Conservation (phyloP, 768 basidiomycete species). For the Leccinum arenicola region DNA sequence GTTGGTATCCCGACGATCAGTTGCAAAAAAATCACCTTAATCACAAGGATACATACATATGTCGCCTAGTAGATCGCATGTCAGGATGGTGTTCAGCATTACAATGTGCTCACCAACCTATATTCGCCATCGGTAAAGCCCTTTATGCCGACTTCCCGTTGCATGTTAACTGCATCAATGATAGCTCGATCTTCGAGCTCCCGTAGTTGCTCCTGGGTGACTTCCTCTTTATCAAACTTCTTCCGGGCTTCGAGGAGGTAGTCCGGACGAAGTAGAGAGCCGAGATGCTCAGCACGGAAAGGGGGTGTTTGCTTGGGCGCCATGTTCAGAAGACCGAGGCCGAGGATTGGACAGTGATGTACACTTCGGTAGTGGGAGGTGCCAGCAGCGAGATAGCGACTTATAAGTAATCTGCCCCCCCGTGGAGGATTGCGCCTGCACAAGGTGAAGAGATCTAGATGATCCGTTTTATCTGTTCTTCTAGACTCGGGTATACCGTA, state of each 20-base stretch:
- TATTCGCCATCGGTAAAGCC: constrained; percentile 43
- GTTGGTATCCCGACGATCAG: neutral
- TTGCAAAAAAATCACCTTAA: neutral
- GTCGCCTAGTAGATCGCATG: constrained; percentile 18
- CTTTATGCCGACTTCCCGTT: constrained; percentile 41
- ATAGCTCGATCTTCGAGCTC: constrained; percentile 41
- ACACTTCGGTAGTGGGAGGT: neutral
- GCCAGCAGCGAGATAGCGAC: neutral
- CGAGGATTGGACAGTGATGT: neutral
- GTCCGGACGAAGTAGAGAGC: constrained; percentile 42
- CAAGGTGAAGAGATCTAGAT: neutral
- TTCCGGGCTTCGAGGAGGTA: constrained; percentile 37
- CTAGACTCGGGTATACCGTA: neutral
- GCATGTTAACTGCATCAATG: constrained; percentile 34
- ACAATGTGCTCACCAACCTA: constrained; percentile 25
- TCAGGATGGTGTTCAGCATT: neutral
- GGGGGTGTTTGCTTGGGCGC: constrained; percentile 33
- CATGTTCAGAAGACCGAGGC: constrained; percentile 9
- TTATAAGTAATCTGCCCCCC: neutral
- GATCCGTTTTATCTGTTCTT: neutral
- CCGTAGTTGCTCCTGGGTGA: constrained; percentile 34
- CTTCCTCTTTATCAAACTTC: constrained; percentile 34
- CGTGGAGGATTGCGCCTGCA: neutral
- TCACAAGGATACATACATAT: constrained; percentile 17
- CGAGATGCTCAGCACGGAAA: constrained; percentile 45